Base-by-base conservation (phyloP, 2,329 filamentous ascomycete genomes). In the Trichoderma simmonsii region DNA sequence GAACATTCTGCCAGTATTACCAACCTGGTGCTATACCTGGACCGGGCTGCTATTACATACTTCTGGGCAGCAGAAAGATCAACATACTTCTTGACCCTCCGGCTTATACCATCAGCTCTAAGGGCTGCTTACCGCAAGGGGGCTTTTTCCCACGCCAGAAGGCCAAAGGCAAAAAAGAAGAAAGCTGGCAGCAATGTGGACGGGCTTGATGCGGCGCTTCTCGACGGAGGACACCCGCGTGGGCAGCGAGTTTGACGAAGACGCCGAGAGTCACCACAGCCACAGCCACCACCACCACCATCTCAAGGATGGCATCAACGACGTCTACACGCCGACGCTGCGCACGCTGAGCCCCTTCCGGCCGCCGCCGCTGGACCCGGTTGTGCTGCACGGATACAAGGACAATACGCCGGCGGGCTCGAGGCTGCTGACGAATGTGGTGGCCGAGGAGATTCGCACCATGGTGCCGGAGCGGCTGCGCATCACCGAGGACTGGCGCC, bases 361-460 rank as follows among this genome's bases (percentile, higher is more conserved):
- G 76, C 94, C 94, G 1, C 95, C 95, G 12, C 95, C 95, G 0
- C 88, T 98, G 64, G 95, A 95, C 71, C 93, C 95, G 0, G 83
- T 98, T 26, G 85, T 87, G 5, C 86, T 98, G 43, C 82, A 85
- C 26, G 92, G 92, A 48, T 93, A 91, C 81, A 85, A 86, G 72
- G 82, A 85, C 1, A 86, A 86, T 76, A 94, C 91, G 4, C 83
- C 86, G 21, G 76, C 82, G 21, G 86, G 85, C 43, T 90, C 89
- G 61, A 88, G 89, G 75, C 85, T 98, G 68, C 86, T 99, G 71
- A 91, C 87, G 21, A 84, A 85, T 64, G 87, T 90, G 12, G 85
- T 98, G 34, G 96, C 95, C 3, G 96, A 98, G 83, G 96, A 98
- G 84, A 97, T 98, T 71, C 88, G 96, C 62, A 88, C 97, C 51